phyloP scores from a whole-genome alignment of 768 basidiomycete genomes.

The Pholiota molesta region DNA sequence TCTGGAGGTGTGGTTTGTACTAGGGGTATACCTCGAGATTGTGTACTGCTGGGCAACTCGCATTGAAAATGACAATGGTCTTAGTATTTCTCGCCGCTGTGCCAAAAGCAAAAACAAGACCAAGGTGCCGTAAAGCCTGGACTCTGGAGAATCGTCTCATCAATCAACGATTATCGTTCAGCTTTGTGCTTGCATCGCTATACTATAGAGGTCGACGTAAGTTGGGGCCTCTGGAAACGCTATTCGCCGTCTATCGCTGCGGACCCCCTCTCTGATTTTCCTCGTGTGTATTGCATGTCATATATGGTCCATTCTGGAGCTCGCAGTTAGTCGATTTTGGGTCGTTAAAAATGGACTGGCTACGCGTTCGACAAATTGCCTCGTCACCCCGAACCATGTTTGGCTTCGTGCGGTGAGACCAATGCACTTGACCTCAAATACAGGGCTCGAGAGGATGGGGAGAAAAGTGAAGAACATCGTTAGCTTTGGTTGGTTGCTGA shows the following conservation, averaged over 20 bases:
- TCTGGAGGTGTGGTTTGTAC: too few relatives aligned
- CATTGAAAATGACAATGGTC: not conserved
- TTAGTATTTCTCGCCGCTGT: not conserved
- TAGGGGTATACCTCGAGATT: too few relatives aligned
- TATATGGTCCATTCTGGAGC: constrained; percentile 15
- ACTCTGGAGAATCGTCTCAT: too few relatives aligned
- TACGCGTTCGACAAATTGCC: constrained; percentile 1
- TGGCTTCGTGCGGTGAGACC: not conserved
- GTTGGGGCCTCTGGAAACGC: too few relatives aligned
- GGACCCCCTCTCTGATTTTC: not conserved
- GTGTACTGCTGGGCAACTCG: too few relatives aligned
- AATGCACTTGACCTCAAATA: not conserved
- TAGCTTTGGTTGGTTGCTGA: not conserved
- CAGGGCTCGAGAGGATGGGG: not conserved
- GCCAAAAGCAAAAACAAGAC: too few relatives aligned
- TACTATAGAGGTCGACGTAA: too few relatives aligned
- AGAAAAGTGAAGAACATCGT: not conserved
- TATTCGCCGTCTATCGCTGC: too few relatives aligned
- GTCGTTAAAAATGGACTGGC: not conserved
- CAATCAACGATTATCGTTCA: too few relatives aligned
- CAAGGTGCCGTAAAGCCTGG: too few relatives aligned
- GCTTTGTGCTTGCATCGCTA: too few relatives aligned
- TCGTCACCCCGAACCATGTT: constrained; percentile 1
- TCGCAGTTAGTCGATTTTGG: constrained; percentile 3
- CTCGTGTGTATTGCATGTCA: not conserved